These are phyloP conservation scores for Helicostylum pulchrum DNA, from an alignment of 192 early-diverging fungal genomes.

Conservation along the genomic window DNA sequence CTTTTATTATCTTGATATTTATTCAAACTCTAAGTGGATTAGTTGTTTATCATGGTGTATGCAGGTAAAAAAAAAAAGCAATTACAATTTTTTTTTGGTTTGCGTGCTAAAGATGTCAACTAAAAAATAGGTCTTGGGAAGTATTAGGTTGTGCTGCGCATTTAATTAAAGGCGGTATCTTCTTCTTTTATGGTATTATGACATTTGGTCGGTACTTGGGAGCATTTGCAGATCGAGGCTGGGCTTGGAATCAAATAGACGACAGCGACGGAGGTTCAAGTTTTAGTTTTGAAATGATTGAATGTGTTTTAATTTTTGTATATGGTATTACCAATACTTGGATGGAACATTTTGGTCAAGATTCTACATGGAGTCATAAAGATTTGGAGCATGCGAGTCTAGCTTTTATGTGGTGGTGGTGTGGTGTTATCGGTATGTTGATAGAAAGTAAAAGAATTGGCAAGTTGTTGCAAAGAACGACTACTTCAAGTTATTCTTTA, in stretches of 20 bases:
- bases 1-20: conserved; percentile 32
- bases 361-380: conserved; percentile 33
- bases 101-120: too few relatives aligned
- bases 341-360: conserved; percentile 40
- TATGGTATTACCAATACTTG: conserved; percentile 42
- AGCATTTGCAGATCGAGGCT: conserved; percentile 37
- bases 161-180: conserved; percentile 39
- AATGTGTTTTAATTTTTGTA: conserved; percentile 28
- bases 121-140: conserved; percentile 23
- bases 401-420: conserved; percentile 44
- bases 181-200: conserved; percentile 35
- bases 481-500: conserved; percentile 21
- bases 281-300: conserved; percentile 39
- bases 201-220: conserved; percentile 37
- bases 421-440: conserved; percentile 31
- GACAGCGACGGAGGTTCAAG: conserved; percentile 15
- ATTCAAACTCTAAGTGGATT: conserved; percentile 32
- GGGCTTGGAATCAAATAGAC: conserved; percentile 36
- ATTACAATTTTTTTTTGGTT: background rate
- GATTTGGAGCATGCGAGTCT: conserved; percentile 39
- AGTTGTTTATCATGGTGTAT: conserved; percentile 36
- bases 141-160: conserved; percentile 35
- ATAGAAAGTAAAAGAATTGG: conserved; percentile 32
- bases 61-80: conserved; percentile 14
- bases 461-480: conserved; percentile 23